These are phyloP conservation scores for Annulohypoxylon stygium DNA, from an alignment of 495 filamentous ascomycete species.

Conservation along the genomic window DNA sequence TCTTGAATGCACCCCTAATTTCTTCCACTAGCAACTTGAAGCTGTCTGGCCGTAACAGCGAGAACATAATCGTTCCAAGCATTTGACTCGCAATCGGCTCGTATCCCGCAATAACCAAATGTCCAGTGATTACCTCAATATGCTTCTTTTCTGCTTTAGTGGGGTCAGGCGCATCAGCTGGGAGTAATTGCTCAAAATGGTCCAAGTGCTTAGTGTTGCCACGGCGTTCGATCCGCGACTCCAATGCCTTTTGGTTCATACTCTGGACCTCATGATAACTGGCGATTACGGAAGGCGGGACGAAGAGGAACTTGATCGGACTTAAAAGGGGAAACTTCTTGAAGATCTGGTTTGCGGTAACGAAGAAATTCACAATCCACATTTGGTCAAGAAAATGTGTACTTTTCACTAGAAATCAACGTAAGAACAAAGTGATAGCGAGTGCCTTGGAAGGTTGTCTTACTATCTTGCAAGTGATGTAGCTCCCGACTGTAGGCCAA, in stretches of 20 bases:
- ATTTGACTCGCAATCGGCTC: slow-evolving; percentile 37
- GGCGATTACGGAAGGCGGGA: slow-evolving; percentile 27
- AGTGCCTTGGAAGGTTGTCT: too few relatives aligned
- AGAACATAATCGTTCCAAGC: slow-evolving; percentile 33
- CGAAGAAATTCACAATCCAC: slow-evolving; percentile 36
- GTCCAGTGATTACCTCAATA: slow-evolving; percentile 36
- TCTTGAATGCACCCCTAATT: slow-evolving; percentile 38
- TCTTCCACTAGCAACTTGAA: slow-evolving; percentile 22
- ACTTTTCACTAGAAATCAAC: slow-evolving; percentile 27
- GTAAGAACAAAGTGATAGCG: too few relatives aligned
- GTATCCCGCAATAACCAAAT: slow-evolving; percentile 47
- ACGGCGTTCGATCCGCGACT: slow-evolving; percentile 41
- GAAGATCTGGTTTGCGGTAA: slow-evolving; percentile 36
- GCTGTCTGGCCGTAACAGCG: slow-evolving; percentile 32
- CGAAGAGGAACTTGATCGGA: slow-evolving; percentile 31
- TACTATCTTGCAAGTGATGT: slow-evolving; percentile 34
- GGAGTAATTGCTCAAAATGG: slow-evolving; percentile 37
- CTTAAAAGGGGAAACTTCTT: slow-evolving; percentile 45
- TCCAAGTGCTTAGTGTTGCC: slow-evolving; percentile 36
- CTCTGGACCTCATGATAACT: slow-evolving; percentile 10
- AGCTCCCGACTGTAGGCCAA: slow-evolving; percentile 37
- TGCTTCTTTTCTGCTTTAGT: slow-evolving; percentile 25
- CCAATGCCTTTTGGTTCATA: slow-evolving; percentile 33
- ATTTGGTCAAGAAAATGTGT: slow-evolving; percentile 23
- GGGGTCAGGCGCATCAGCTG: slow-evolving; percentile 3